Evolutionary conservation across 73 alveolate genomes (phyloP).

Genomic region (Paramecium bursaria): DNA sequence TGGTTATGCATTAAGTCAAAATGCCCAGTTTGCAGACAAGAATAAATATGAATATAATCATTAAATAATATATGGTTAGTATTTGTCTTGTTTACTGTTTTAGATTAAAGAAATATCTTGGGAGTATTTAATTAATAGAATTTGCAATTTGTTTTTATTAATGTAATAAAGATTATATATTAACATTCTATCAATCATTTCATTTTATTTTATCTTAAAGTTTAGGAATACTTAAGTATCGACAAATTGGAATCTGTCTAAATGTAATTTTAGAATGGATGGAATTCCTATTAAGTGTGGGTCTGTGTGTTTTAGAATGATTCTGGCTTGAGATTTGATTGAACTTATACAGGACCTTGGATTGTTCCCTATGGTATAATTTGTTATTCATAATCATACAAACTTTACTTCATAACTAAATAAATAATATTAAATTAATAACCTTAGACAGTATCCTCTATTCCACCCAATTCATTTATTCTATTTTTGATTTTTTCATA

Average conservation of each 20-base stretch:
- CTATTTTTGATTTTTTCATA: conserved; percentile 8
- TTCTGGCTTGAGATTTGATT: not conserved
- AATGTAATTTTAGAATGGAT: conserved; percentile 42
- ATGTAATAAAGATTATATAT: no score
- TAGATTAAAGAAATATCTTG: no score
- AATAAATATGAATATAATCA: no score
- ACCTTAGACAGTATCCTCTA: conserved; percentile 55
- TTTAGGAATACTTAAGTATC: no score
- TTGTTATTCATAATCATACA: conserved; percentile 38
- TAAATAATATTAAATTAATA: not conserved
- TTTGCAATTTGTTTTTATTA: no score
- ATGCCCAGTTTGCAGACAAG: no score
- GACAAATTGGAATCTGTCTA: conserved; percentile 22
- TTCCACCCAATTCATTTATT: conserved; percentile 27
- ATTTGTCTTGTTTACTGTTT: no score
- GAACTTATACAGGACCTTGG: conserved; percentile 5
- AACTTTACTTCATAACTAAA: conserved; percentile 42
- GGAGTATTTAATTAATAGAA: no score
- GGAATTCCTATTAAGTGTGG: conserved; percentile 24
- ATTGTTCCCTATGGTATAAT: not conserved
- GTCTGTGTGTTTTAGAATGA: not conserved
- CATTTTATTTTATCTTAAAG: no score
- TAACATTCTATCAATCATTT: no score
- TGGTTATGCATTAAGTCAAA: no score
- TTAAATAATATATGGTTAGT: no score